Evolutionary conservation across 371 early-diverging fungal genomes (phyloP).

Genomic region (Thermomucor indicae-seudaticae): DNA sequence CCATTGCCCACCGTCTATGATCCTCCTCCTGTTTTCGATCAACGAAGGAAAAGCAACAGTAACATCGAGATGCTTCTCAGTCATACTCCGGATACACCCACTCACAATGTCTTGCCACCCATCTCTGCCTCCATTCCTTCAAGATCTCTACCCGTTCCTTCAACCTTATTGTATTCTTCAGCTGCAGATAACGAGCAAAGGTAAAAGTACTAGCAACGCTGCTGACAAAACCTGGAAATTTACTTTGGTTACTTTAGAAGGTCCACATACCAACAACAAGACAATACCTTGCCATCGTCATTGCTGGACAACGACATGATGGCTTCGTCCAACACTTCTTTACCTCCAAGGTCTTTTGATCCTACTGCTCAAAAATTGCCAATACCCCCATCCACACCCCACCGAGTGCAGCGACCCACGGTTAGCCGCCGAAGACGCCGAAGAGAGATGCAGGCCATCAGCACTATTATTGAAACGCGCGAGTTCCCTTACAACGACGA

Average conservation of each 20-base stretch:
- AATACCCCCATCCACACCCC: conserved; percentile 8
- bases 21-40: too few relatives aligned
- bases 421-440: conserved; percentile 39
- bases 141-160: neutral
- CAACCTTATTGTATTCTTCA: neutral
- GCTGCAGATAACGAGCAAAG: neutral
- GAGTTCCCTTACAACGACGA: conserved; percentile 47
- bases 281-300: neutral
- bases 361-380: conserved; percentile 7
- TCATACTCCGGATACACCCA: conserved; percentile 3
- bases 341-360: neutral
- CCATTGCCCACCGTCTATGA: too few relatives aligned
- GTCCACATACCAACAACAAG: neutral
- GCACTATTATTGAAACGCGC: conserved; percentile 51
- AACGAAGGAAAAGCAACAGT: conserved; percentile 7
- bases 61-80: conserved; percentile 12
- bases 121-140: conserved; percentile 1
- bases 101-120: conserved; percentile 5
- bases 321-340: neutral
- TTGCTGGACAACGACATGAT: neutral
- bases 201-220: neutral
- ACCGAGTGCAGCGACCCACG: neutral
- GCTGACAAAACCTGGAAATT: neutral
- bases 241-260: neutral
- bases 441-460: conserved; percentile 58